Evolutionary conservation across 1,284 basidiomycete genomes (phyloP), one percentile per base, ranked within the genome.

Genomic region (Rhizoctonia solani): DNA sequence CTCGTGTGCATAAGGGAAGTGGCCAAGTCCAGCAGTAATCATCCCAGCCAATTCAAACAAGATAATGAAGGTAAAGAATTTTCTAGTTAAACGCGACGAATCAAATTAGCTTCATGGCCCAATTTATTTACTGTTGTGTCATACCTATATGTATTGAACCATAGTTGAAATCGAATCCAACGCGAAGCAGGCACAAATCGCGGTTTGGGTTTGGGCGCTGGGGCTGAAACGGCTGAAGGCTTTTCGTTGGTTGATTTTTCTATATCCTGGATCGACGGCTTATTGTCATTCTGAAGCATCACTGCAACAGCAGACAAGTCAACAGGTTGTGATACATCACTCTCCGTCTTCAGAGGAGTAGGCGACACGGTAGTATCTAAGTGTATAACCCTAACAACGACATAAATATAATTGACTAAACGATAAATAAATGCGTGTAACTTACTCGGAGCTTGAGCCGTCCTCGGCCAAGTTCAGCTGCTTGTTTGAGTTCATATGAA

Each of bases 61-160:
- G 61, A 88, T 81, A 4, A 82, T 75, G 44, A 87, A 78, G 0
- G 82, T 82, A 73, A 89, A 88, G 70, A 89, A 85, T 76, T 87
- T 88, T 59, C 88, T 50, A 47, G n/a, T n/a, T n/a, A n/a, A n/a
- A n/a, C n/a, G n/a, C n/a, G n/a, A n/a, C n/a, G n/a, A n/a, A n/a
- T n/a, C n/a, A n/a, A n/a, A n/a, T n/a, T n/a, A n/a, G n/a, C n/a
- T n/a, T n/a, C n/a, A n/a, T 39, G 41, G 61, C 27, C 14, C 21
- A 23, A 9, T 25, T 21, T 29, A 3, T 2, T 39, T 46, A 8
- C 11, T 16, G 19, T 30, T 52, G 47, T 16, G 25, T 19, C 71
- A 3, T 71, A 88, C 39, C 44, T 29, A n/a, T 58, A 32, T 0
- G 82, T 86, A 71, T 89, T 87, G 77, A 86, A 89, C 87, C 87